phyloP scores from a whole-genome alignment of 2,329 filamentous ascomycete species.

The Dactylellina leptospora region DNA sequence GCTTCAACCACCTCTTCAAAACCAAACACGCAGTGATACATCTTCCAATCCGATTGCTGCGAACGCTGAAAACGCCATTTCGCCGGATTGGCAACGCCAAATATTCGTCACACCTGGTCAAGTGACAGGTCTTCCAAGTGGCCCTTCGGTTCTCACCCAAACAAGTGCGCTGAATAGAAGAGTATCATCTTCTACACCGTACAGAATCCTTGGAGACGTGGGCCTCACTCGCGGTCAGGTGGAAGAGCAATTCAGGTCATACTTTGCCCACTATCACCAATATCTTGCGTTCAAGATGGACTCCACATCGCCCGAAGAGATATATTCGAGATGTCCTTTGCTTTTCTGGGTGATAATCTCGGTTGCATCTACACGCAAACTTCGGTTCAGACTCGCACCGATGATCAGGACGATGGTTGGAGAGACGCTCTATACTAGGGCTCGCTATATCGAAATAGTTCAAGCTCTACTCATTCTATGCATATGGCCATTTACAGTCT shows the following conservation, averaged over 20 bases:
- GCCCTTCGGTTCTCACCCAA: not conserved
- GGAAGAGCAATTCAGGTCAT: constrained; percentile 30
- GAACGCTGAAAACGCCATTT: constrained; percentile 10
- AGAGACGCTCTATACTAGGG: constrained; percentile 8
- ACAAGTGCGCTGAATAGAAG: not conserved
- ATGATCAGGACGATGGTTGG: constrained; percentile 23
- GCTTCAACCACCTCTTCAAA: constrained; percentile 18
- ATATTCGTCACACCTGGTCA: constrained; percentile 3
- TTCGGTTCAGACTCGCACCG: constrained; percentile 13
- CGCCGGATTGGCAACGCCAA: constrained; percentile 16
- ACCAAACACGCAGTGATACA: constrained; percentile 12
- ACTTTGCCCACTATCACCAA: constrained; percentile 32
- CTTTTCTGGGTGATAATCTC: constrained; percentile 34
- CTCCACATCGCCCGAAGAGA: constrained; percentile 20
- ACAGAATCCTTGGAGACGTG: constrained; percentile 32
- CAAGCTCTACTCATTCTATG: constrained; percentile 27
- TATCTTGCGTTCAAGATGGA: constrained; percentile 33
- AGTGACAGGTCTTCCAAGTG: not conserved
- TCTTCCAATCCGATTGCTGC: constrained; percentile 15
- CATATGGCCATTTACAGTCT: constrained; percentile 18
- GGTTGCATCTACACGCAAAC: constrained; percentile 23
- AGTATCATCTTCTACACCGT: constrained; percentile 14
- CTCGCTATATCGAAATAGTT: constrained; percentile 7
- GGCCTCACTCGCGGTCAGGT: constrained; percentile 35
- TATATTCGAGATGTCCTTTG: constrained; percentile 15